A percentile compares a stretch with the other conserved stretches of the same genome.
Conservation (phyloP, 257 asterid genomes). For the Salvia hispanica region DNA sequence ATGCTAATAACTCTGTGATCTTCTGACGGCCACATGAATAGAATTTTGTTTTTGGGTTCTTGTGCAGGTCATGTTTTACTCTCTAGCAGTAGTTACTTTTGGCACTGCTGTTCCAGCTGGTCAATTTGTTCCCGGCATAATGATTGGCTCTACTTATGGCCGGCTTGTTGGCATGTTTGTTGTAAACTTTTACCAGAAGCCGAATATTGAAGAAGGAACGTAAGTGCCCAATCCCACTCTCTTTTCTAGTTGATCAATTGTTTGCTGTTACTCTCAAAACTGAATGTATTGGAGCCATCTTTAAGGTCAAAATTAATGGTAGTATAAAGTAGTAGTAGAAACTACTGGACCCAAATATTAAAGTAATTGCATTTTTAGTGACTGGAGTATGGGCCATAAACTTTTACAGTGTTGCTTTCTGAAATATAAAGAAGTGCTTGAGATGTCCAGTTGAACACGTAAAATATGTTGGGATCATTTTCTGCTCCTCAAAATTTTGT, state of each 20-base stretch:
- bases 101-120: slow-evolving; percentile 99
- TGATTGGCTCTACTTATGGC: slow-evolving; percentile 98
- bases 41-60: slow-evolving; percentile 26
- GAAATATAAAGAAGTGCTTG: slow-evolving; percentile 3
- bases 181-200: slow-evolving; percentile 76
- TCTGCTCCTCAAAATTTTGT: neutral
- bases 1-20: slow-evolving; percentile 5
- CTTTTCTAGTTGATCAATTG: slow-evolving; percentile 11
- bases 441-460: neutral
- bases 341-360: slow-evolving; percentile 14
- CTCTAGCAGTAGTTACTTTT: slow-evolving; percentile 91
- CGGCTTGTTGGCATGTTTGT: slow-evolving; percentile 99
- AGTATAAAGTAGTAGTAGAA: slow-evolving; percentile 8
- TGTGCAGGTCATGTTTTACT: slow-evolving; percentile 89
- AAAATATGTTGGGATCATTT: neutral
- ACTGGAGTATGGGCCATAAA: slow-evolving; percentile 8
- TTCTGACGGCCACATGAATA: slow-evolving; percentile 16
- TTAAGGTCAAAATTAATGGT: neutral
- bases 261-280: slow-evolving; percentile 18
- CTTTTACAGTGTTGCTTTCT: slow-evolving; percentile 1
- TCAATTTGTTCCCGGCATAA: slow-evolving; percentile 96
- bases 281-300: slow-evolving; percentile 17
- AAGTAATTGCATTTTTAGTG: slow-evolving; percentile 7
- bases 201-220: slow-evolving; percentile 98
- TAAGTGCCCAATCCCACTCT: slow-evolving; percentile 45